Evolutionary conservation across 495 filamentous ascomycete genomes (phyloP), one percentile per base, ranked within the genome.

Genomic region (Trypethelium eluteriae): DNA sequence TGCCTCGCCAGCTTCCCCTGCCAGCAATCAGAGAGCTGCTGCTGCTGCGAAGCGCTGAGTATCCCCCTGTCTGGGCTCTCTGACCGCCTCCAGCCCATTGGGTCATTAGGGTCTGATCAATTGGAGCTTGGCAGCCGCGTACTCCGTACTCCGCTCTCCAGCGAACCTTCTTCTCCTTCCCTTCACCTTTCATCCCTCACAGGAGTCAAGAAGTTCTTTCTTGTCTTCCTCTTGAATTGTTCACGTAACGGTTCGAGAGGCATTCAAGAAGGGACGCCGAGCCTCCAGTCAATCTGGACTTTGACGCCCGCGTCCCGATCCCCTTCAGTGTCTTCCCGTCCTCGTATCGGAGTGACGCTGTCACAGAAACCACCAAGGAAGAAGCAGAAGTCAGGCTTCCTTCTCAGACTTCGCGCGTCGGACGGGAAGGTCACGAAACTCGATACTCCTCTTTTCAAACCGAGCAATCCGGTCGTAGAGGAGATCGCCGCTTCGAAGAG

Each of bases 311-410:
- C 79, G 91, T 98, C 80, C 93, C 93, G 82, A 95, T 98, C 81
- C 93, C 93, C 80, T 93, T 96, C 87, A 96, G 92, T 88, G 88
- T 97, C 88, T 96, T 98, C 88, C 93, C 93, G 83, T 96, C 92
- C 78, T 90, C 93, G 79, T 98, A 96, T 85, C 87, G 89, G 87
- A 88, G 83, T 84, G 90, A 94, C 86, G 85, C 86, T 85, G 89
- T 86, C 84, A 86, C 68, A 73, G 85, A 88, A 81, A 83, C 87
- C 83, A 86, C 87, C 81, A 85, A 83, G 79, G 87, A 81, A 80
- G 85, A 84, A 85, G 88, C 93, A 87, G 90, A 97, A 85, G 88
- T 89, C 80, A 88, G 94, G 81, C 84, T 92, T 78, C 88, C 91
- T 83, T 83, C 80, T 74, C 77, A 79, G 82, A 75, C 82, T 82